Base-by-base conservation (phyloP, 108 stramenopile genomes). In the Poteriospumella lacustris region DNA sequence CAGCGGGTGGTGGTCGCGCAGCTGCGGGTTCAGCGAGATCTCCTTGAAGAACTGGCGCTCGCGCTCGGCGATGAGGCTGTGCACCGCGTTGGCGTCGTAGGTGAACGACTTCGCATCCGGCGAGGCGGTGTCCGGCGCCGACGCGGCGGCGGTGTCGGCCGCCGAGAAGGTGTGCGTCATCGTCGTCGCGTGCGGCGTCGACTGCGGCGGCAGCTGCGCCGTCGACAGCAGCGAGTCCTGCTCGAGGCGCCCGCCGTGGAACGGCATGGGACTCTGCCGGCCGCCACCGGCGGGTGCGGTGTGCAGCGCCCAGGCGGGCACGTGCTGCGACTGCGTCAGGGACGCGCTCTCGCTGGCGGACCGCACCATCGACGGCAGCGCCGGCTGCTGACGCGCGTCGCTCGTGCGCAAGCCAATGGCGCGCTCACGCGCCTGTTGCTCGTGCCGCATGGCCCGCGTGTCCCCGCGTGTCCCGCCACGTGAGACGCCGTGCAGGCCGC, bases 11-110 rank as follows among this genome's bases (percentile, higher is more conserved):
- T 80, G 77, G 39, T 81, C 59, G 36, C 52, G 44, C 15, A 78
- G 58, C 26, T 84, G 43, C 38, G 79, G 77, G 38, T 73, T 78
- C 42, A 59, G 41, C 0, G 62, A 69, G 31, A 84, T 42, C 1
- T 81, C 83, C 36, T 80, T 80, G 72, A 82, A 82, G 44, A 82
- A 82, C 9, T 43, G 24, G 15, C 76, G 59, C 77, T 78, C 81
- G n/a, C 77, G 62, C 29, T 78, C 77, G 2, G 39, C 59, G 1
- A 82, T 56, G 31, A 31, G 58, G 42, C 1, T 68, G 42, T 58
- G n/a, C 44, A 58, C 28, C 58, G n/a, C 26, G 19, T 3, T 38
- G 0, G 19, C 19, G 12, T 0, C 58, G 58, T 34, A 39, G 36
- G 33, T 29, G 9, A 12, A 42, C 76, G 34, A 1, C 76, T 26